Conservation (phyloP, 2,329 filamentous ascomycete species). For the Fusarium beomiforme region DNA sequence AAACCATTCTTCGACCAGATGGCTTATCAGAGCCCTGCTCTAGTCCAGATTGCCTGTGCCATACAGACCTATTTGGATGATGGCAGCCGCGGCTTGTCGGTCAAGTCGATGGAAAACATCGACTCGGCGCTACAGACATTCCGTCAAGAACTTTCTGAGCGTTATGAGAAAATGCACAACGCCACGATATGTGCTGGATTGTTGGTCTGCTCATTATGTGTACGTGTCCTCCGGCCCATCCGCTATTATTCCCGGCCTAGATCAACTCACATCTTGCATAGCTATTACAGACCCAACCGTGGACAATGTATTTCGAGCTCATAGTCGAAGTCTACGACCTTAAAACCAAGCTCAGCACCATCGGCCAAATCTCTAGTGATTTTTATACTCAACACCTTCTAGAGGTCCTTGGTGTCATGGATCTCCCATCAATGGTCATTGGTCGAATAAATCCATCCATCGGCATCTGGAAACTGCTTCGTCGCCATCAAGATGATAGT, state of each 20-base stretch:
- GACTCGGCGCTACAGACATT: slow-evolving; percentile 37
- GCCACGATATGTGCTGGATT: slow-evolving; percentile 36
- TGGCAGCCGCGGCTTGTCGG: slow-evolving; percentile 18
- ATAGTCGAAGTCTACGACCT: slow-evolving; percentile 37
- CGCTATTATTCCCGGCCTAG: neutral
- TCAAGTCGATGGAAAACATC: slow-evolving; percentile 38
- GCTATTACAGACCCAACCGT: slow-evolving; percentile 37
- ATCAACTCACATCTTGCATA: neutral
- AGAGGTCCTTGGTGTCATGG: slow-evolving; percentile 40
- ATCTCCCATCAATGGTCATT: slow-evolving; percentile 31
- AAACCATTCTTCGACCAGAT: slow-evolving; percentile 38
- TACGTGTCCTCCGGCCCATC: slow-evolving; percentile 13
- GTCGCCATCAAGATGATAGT: slow-evolving; percentile 24
- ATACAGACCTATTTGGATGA: slow-evolving; percentile 41
- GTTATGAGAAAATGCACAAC: slow-evolving; percentile 31
- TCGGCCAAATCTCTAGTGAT: slow-evolving; percentile 19
- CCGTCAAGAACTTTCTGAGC: slow-evolving; percentile 29
- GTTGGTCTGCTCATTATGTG: slow-evolving; percentile 35
- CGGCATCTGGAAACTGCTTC: slow-evolving; percentile 38
- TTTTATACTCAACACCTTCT: slow-evolving; percentile 24
- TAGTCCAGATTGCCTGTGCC: slow-evolving; percentile 30
- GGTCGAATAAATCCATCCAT: slow-evolving; percentile 24
- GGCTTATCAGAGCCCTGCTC: slow-evolving; percentile 37
- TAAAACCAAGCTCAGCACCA: slow-evolving; percentile 9
- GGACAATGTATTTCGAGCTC: slow-evolving; percentile 38